A percentile compares a stretch with the other conserved stretches of the same genome.
Conservation (phyloP, 805 yeast species). For the Yamadazyma olivae region DNA sequence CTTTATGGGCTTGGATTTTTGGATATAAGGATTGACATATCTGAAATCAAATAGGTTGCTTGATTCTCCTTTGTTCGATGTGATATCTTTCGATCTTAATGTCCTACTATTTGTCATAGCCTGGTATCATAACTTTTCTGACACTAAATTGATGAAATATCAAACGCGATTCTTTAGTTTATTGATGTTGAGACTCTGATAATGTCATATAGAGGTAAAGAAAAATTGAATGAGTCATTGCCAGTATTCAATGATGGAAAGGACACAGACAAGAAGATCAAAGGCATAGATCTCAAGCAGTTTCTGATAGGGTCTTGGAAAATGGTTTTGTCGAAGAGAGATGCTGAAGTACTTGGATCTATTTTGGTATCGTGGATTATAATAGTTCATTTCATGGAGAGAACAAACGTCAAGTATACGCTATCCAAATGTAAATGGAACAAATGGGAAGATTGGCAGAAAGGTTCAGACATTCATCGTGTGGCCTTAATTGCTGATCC, state of each 20-base stretch:
- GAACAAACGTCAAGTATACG: slow-evolving; percentile 23
- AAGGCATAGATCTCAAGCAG: background rate
- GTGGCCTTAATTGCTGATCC: slow-evolving; percentile 83
- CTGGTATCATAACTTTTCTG: background rate
- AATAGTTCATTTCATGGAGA: slow-evolving; percentile 28
- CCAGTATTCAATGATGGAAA: slow-evolving; percentile 5
- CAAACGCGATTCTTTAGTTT: background rate
- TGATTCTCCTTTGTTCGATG: slow-evolving; percentile 7
- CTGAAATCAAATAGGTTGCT: slow-evolving; percentile 33
- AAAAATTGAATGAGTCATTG: slow-evolving; percentile 7
- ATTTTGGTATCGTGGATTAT: slow-evolving; percentile 22
- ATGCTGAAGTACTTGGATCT: slow-evolving; percentile 1
- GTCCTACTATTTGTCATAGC: slow-evolving; percentile 7
- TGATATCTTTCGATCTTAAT: slow-evolving; percentile 28
- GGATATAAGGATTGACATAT: slow-evolving; percentile 18
- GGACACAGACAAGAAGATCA: background rate
- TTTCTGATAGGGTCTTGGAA: background rate
- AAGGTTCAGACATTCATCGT: slow-evolving; percentile 35
- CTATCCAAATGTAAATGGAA: slow-evolving; percentile 49
- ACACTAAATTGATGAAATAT: too few species aligned
- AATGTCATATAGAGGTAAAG: slow-evolving; percentile 22
- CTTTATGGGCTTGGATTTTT: slow-evolving; percentile 17
- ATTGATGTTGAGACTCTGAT: background rate
- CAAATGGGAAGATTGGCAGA: slow-evolving; percentile 64
- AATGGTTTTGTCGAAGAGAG: background rate